These are phyloP conservation scores for Aspergillus bombycis DNA, from an alignment of 2,329 filamentous ascomycete species.

Conservation along the genomic window DNA sequence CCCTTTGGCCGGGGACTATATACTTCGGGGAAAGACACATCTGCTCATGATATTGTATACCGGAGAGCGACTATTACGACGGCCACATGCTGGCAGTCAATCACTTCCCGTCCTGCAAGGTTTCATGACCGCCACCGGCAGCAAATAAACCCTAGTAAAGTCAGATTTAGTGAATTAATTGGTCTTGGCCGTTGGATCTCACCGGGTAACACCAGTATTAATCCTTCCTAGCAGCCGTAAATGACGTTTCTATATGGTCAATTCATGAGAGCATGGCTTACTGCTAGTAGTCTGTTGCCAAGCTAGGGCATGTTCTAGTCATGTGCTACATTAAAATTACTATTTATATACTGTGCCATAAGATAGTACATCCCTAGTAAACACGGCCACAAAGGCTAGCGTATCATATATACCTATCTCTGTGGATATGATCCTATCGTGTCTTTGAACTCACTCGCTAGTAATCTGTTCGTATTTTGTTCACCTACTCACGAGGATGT, in stretches of 20 bases:
- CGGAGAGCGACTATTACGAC: background rate
- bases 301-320: background rate
- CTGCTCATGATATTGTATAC: background rate
- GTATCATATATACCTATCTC: background rate
- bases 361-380: background rate
- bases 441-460: background rate
- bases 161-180: background rate
- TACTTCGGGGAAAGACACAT: background rate
- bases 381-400: background rate
- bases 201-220: no score
- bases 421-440: background rate
- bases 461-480: background rate
- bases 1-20: background rate
- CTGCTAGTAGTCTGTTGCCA: background rate
- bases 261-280: background rate
- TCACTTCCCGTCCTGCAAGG: background rate
- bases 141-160: background rate
- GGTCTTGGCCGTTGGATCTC: no score
- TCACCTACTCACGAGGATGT: background rate
- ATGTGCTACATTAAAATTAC: background rate
- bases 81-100: background rate
- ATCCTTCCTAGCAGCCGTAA: no score
- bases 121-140: background rate
- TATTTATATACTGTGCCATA: background rate
- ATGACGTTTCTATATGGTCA: background rate